Base-by-base conservation (phyloP, 2,329 filamentous ascomycete species). In the Elsinoe ampelina region DNA sequence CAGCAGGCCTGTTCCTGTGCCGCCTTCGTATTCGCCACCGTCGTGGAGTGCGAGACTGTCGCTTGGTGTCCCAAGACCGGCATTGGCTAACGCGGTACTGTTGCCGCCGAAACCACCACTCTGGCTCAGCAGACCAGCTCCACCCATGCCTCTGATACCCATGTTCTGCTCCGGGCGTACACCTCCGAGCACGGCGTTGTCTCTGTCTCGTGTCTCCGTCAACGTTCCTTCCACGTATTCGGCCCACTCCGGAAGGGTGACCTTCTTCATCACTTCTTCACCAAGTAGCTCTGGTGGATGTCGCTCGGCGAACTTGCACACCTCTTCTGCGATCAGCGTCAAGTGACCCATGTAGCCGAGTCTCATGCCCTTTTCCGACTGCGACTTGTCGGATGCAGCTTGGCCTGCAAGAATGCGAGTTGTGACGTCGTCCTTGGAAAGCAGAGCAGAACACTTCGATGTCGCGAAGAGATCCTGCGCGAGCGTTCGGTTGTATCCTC, bases 281-380 rank as follows among this genome's bases (percentile, higher is more conserved):
- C 90, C 93, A 8, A 97, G 78, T 17, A 92, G 76, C 72, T 97
- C 91, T 0, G 90, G 87, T 2, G 92, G 87, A 70, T 96, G 89
- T 56, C 93, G 84, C 71, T 96, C 93, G 35, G 90, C 95, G 68
- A 98, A 97, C 72, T 97, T 98, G 68, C 97, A 90, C 15, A 98
- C 93, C 71, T 98, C 93, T 71, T 98, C 93, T 30, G 93, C 92
- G 59, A 98, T 96, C 26, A 98, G 80, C 0, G 93, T 98, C 52
- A 98, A 77, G 70, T 98, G 93, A 2, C 93, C 93, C 91, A 98
- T 98, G 73, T 97, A 98, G 39, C 93, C 93, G 70, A 97, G 84
- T 50, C 93, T 86, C 72, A 95, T 96, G 70, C 88, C 90, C 61
- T 82, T 89, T 67, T 86, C 83, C 58, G 80, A 76, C 71, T 97